phyloP scores from a whole-genome alignment of 306 rosid species.

The Inga oerstediana region DNA sequence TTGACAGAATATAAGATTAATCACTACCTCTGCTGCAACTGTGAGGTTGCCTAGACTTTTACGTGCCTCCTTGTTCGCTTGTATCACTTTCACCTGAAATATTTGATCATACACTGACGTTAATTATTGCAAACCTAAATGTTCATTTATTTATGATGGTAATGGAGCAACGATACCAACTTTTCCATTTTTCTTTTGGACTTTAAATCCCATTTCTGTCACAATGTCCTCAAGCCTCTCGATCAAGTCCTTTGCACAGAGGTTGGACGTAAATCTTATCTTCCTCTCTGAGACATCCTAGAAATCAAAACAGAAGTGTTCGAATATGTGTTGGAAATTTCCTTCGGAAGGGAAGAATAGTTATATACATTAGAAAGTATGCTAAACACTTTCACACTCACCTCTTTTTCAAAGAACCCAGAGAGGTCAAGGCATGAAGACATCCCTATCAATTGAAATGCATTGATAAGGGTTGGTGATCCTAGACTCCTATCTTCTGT shows the following conservation, averaged over 20 bases:
- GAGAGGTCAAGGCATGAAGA: conserved; percentile 92
- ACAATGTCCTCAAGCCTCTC: conserved; percentile 71
- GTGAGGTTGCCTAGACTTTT: conserved; percentile 63
- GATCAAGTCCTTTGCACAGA: conserved; percentile 64
- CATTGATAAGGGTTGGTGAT: conserved; percentile 69
- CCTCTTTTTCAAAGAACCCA: conserved; percentile 95
- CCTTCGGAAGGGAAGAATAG: not conserved
- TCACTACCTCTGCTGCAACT: conserved; percentile 71
- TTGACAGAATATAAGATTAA: conserved; percentile 9
- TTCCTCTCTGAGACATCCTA: conserved; percentile 93
- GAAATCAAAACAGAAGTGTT: conserved; percentile 17
- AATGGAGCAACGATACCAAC: conserved; percentile 43
- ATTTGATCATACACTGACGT: conserved; percentile 9
- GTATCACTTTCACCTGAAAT: conserved; percentile 75
- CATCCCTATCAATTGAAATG: conserved; percentile 96
- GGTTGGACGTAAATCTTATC: conserved; percentile 87
- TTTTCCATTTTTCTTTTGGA: conserved; percentile 83
- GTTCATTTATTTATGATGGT: conserved; percentile 18
- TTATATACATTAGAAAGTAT: not conserved
- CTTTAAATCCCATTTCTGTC: conserved; percentile 72
- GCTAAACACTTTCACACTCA: conserved; percentile 37
- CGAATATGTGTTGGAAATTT: conserved; percentile 4
- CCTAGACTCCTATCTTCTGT: conserved; percentile 49
- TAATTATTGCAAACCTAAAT: conserved; percentile 3
- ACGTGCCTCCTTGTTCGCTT: conserved; percentile 48